These are phyloP conservation scores for Diddensiella caesifluorescens DNA, from an alignment of 805 yeast species.

Conservation along the genomic window DNA sequence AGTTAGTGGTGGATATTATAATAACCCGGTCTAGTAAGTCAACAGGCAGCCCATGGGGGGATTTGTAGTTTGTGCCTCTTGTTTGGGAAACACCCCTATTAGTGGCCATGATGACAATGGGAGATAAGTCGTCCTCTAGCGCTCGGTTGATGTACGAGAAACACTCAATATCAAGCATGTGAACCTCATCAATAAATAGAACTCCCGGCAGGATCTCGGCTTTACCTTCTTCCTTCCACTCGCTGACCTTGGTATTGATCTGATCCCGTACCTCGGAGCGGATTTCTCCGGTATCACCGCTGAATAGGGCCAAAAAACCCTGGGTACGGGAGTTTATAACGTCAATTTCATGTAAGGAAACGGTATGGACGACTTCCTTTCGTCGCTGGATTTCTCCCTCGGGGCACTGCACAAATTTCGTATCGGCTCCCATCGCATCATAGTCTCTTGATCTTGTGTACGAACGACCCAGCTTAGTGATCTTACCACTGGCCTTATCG, in stretches of 20 bases:
- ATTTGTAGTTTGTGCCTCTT: constrained; percentile 86
- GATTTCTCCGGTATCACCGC: constrained; percentile 97
- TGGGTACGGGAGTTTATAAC: constrained; percentile 96
- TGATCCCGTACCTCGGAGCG: constrained; percentile 93
- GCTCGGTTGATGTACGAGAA: constrained; percentile 95
- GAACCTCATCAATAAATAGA: constrained; percentile 94
- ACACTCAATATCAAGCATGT: constrained; percentile 96
- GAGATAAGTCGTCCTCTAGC: constrained; percentile 92
- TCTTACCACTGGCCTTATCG: constrained; percentile 92
- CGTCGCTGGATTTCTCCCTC: constrained; percentile 97
- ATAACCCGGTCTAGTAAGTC: constrained; percentile 92
- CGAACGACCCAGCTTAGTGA: constrained; percentile 90
- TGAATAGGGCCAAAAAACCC: constrained; percentile 91
- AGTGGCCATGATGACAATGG: constrained; percentile 97
- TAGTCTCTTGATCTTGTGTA: constrained; percentile 95
- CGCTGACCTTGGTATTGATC: constrained; percentile 93
- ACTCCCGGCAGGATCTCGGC: constrained; percentile 97
- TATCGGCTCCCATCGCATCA: constrained; percentile 98
- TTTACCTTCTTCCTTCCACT: constrained; percentile 98
- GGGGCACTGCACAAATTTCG: constrained; percentile 96
- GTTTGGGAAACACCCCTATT: constrained; percentile 93
- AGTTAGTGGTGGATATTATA: constrained; percentile 79
- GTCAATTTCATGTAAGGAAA: constrained; percentile 95
- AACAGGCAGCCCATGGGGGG: constrained; percentile 97
- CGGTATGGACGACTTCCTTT: constrained; percentile 93